Evolutionary conservation across 495 filamentous ascomycete species (phyloP), one percentile per base, ranked within the genome.

Genomic region (Chlorociboria aeruginascens): DNA sequence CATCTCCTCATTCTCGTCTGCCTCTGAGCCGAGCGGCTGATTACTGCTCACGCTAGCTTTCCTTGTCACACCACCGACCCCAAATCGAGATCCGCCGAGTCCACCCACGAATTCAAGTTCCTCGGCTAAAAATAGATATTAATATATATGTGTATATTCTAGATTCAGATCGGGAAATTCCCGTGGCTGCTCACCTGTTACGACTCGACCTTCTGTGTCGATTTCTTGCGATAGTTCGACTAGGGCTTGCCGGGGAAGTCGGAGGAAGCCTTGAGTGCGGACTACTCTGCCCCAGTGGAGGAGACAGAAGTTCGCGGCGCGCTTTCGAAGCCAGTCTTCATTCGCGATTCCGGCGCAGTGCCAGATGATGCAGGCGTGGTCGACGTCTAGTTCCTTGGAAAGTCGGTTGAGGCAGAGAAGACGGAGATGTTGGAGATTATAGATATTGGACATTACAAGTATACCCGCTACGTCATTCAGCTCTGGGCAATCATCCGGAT

Each of bases 391-490:
- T 54, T 98, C 93, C 37, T 81, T 81, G 42, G 82, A 83, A 28
- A 98, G 74, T 9, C 93, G 74, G 60, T 90, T 85, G 35, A 96
- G 79, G 60, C 89, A 93, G 10, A 97, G 75, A 9, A 94, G 74
- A 10, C 90, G 86, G 3, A 98, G 79, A 48, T 87, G 83, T 0
- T 87, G 88, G 69, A 98, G 89, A 61, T 95, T 88, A 62, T 98
- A 98, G 16, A 97, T 83, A 59, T 97, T 95, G 17, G 88, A 83
- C 87, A 98, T 90, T 43, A 97, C 92, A 1, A 98, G 75, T 66
- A 98, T 74, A n/a, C 92, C 89, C 0, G 93, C 90, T 13, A 97
- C 89, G 54, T 94, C 86, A 14, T 78, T 75, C 31, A 95, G 76
- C 41, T 80, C 79, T 0, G 76, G 72, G 51, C 77, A 78, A 51